phyloP scores from a whole-genome alignment of 2,329 filamentous ascomycete genomes.

The Pyrenochaeta sp. region DNA sequence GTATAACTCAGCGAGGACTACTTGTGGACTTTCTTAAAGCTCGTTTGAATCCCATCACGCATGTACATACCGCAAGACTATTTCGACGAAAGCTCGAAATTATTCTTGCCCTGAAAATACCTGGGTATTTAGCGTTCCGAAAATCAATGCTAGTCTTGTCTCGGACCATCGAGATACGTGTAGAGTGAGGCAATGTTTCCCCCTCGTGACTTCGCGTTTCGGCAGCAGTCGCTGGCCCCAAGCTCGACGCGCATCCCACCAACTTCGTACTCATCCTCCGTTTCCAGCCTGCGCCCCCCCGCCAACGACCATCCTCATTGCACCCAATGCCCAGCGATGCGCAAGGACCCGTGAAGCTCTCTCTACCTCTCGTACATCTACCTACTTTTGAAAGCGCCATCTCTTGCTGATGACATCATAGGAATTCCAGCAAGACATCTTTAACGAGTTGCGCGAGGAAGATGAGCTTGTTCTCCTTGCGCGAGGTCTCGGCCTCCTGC shows the following conservation, averaged over 20 bases:
- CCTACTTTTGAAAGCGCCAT: constrained; percentile 4
- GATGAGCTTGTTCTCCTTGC: constrained; percentile 95
- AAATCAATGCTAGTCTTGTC: background rate
- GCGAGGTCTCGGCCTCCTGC: constrained; percentile 88
- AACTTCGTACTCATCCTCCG: constrained; percentile 13
- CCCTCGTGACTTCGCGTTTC: constrained; percentile 39
- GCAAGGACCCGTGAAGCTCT: constrained; percentile 75
- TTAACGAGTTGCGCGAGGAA: constrained; percentile 74
- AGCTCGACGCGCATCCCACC: constrained; percentile 25
- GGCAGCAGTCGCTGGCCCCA: constrained; percentile 4
- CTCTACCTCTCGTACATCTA: constrained; percentile 71
- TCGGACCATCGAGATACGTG: background rate
- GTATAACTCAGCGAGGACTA: background rate
- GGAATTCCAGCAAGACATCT: constrained; percentile 94
- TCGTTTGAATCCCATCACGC: too few relatives aligned
- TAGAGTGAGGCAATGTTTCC: background rate
- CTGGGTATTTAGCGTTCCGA: background rate
- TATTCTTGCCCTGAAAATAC: background rate
- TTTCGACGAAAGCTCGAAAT: too few relatives aligned
- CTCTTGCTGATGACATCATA: constrained; percentile 46
- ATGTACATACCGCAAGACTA: too few relatives aligned
- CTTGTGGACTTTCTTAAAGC: too few relatives aligned
- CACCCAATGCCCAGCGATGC: constrained; percentile 52
- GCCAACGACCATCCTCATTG: constrained; percentile 24
- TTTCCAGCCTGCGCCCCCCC: constrained; percentile 15